These are phyloP conservation scores for Salvia miltiorrhiza DNA, from an alignment of 257 asterid genomes.

Conservation along the genomic window DNA sequence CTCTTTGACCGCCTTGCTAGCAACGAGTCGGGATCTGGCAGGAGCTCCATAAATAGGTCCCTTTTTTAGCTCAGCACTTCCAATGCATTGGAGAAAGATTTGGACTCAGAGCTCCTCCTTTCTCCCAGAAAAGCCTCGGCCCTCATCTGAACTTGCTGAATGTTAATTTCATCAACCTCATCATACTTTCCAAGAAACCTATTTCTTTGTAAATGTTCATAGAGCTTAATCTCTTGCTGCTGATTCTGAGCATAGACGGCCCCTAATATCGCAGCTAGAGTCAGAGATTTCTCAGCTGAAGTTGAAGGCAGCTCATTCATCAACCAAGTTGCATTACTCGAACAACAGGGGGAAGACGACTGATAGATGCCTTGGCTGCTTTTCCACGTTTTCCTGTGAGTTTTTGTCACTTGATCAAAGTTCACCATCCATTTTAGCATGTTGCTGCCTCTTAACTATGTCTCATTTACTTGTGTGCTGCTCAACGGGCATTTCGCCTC, in stretches of 20 bases:
- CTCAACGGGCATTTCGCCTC: conserved; percentile 27
- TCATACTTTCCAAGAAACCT: conserved; percentile 17
- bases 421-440: conserved; percentile 24
- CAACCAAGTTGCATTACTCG: conserved; percentile 18
- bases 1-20: conserved; percentile 8
- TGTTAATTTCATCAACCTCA: conserved; percentile 33
- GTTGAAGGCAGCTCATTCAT: conserved; percentile 24
- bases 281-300: conserved; percentile 33
- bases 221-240: conserved; percentile 21
- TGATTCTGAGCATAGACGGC: conserved; percentile 40
- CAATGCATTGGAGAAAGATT: conserved; percentile 52
- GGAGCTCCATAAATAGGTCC: conserved; percentile 42
- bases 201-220: conserved; percentile 18
- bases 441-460: conserved; percentile 22
- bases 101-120: conserved; percentile 26
- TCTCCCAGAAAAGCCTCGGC: conserved; percentile 45
- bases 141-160: conserved; percentile 43
- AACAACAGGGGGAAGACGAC: conserved; percentile 16
- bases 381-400: conserved; percentile 28
- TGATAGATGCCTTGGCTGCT: conserved; percentile 18
- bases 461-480: conserved; percentile 23
- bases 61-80: conserved; percentile 44
- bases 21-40: conserved; percentile 39
- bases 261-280: conserved; percentile 42
- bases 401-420: conserved; percentile 26